phyloP scores from a whole-genome alignment of 2,329 filamentous ascomycete species.

The Salinomyces thailandicus region DNA sequence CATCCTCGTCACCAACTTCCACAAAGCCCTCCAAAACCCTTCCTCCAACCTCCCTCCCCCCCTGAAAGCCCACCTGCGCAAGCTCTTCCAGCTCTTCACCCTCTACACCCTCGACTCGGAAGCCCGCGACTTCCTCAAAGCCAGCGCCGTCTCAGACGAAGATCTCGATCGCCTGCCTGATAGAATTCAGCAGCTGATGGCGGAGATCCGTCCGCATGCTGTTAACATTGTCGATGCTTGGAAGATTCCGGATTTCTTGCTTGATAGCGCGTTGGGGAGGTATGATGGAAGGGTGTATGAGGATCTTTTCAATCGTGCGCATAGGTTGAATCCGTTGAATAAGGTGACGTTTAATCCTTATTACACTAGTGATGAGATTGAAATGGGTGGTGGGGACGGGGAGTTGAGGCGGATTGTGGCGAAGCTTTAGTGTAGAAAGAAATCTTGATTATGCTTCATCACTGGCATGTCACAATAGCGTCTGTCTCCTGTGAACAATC shows the following conservation, averaged over 20 bases:
- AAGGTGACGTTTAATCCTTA: slow-evolving; percentile 41
- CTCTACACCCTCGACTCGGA: slow-evolving; percentile 38
- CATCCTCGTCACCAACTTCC: slow-evolving; percentile 39
- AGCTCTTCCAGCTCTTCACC: slow-evolving; percentile 40
- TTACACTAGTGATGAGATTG: slow-evolving; percentile 40
- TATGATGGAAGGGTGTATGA: slow-evolving; percentile 46
- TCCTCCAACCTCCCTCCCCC: slow-evolving; percentile 16
- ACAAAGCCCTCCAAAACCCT: slow-evolving; percentile 27
- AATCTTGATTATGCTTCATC: no score
- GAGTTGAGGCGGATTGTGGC: slow-evolving; percentile 20
- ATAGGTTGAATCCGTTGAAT: slow-evolving; percentile 43
- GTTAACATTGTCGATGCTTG: slow-evolving; percentile 44
- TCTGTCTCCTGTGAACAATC: no score
- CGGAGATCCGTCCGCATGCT: slow-evolving; percentile 39
- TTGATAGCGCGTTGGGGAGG: slow-evolving; percentile 42
- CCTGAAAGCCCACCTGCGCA: slow-evolving; percentile 28
- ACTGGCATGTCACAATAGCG: no score
- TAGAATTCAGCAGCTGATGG: slow-evolving; percentile 38
- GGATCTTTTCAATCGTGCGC: slow-evolving; percentile 42
- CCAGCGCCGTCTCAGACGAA: slow-evolving; percentile 31
- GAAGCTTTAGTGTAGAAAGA: slow-evolving; percentile 16
- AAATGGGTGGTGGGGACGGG: slow-evolving; percentile 32
- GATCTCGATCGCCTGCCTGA: slow-evolving; percentile 33
- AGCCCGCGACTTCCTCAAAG: slow-evolving; percentile 36
- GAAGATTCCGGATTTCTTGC: slow-evolving; percentile 43